Base-by-base conservation (phyloP, 2,329 filamentous ascomycete genomes). In the Lecanicillium sp. region DNA sequence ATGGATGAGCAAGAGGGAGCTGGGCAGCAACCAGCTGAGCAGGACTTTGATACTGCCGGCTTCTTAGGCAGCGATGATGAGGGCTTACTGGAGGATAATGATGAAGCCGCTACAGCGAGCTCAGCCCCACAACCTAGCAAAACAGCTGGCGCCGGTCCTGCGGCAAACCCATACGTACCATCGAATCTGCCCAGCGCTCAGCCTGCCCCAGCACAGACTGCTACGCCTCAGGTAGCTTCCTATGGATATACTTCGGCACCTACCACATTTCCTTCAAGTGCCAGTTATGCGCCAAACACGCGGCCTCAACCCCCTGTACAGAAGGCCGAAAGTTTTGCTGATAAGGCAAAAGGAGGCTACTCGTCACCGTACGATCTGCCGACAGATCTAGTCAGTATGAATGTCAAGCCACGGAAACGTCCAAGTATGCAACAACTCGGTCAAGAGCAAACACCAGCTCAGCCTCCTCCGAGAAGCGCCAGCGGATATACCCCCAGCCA, bases 321-420 rank as follows among this genome's bases (percentile, higher is more conserved):
- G 20, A 79, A 78, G 60, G 70, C 77, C 1, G 79, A 94, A 56
- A 96, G 90, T 60, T 98, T 95, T 59, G 86, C 76, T 5, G 83
- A 90, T 58, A 94, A 94, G 59, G 68, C 86, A 3, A 96, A 94
- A 61, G 85, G 85, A 40, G 89, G 90, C 7, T 98, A 98, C 57
- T 75, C 83, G 35, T 96, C 90, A 15, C 92, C 92, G 0, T 98
- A 95, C 52, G 94, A 98, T 62, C 70, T 98, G 15, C 92, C 92
- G 4, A 85, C 92, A 62, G 90, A 95, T 39, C 74, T 98, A 20
- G 49, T 64, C 28, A 53, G 46, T 18, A 55, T 50, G 5, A 44
- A 53, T 13, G 75, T 83, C 19, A 83, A 83, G 49, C 78, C 83
- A 52, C 70, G 79, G 57, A 81, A 83, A 65, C 69, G 81, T 37